phyloP scores from a whole-genome alignment of 768 basidiomycete genomes.

The Serendipita sp. region DNA sequence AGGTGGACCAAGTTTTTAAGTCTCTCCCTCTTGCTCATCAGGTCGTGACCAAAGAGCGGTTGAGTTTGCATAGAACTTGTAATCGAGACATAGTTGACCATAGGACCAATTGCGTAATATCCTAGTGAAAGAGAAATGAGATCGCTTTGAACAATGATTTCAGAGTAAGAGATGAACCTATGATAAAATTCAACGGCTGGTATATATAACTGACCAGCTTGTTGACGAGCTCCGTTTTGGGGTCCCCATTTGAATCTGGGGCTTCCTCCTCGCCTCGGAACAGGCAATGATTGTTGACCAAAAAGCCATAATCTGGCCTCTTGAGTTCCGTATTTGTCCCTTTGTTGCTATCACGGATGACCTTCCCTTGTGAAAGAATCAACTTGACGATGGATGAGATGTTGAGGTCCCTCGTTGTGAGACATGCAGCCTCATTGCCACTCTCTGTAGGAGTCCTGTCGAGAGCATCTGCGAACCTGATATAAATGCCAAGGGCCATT shows the following conservation, averaged over 20 bases:
- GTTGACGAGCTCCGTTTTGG: conserved; percentile 12
- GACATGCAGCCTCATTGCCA: conserved; percentile 11
- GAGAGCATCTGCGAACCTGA: background rate
- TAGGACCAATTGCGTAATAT: background rate
- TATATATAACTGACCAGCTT: conserved; percentile 15
- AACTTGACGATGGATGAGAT: conserved; percentile 14
- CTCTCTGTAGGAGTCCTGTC: background rate
- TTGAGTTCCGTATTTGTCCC: conserved; percentile 11
- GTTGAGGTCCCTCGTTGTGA: conserved; percentile 16
- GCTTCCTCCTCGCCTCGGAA: conserved; percentile 18
- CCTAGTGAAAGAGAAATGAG: background rate
- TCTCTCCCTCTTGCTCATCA: background rate
- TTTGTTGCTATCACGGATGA: conserved; percentile 13
- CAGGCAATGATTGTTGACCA: conserved; percentile 12
- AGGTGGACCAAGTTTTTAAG: background rate
- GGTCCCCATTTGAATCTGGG: conserved; percentile 11
- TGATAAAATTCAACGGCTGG: conserved; percentile 15
- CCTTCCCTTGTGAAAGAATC: conserved; percentile 12
- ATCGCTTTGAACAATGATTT: background rate
- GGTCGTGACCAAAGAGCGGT: conserved; percentile 10
- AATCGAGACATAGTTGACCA: background rate
- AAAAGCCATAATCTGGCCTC: conserved; percentile 15
- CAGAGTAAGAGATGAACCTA: conserved; percentile 11
- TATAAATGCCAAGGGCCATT: background rate
- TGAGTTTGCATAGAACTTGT: conserved; percentile 2